phyloP scores from a whole-genome alignment of 75 land plant genomes.

The Larix kaempferi region DNA sequence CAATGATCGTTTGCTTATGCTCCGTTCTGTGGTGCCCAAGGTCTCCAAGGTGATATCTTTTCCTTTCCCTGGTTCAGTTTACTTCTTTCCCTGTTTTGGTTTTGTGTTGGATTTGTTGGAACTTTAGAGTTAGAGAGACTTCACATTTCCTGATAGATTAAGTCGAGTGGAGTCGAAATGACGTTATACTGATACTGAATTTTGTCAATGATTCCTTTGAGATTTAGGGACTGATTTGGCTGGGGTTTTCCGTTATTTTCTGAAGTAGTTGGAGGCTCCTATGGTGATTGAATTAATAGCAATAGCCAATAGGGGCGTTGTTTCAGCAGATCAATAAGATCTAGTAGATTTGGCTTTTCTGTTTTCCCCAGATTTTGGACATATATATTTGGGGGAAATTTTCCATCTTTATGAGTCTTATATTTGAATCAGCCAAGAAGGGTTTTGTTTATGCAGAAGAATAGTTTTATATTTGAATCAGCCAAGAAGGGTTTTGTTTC shows the following conservation, averaged over 20 bases:
- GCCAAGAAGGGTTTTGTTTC: too few species aligned
- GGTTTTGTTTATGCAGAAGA: too few species aligned
- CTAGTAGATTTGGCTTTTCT: background rate
- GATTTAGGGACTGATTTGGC: too few species aligned
- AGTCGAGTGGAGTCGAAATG: background rate
- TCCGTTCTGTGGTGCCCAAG: slow-evolving; percentile 88
- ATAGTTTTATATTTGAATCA: too few species aligned
- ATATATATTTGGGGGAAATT: background rate
- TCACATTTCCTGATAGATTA: too few species aligned
- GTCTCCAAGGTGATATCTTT: slow-evolving; percentile 55
- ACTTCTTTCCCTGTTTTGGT: too few species aligned
- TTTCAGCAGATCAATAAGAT: background rate
- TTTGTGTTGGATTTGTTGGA: too few species aligned
- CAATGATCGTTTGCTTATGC: slow-evolving; percentile 83
- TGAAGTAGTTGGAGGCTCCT: background rate
- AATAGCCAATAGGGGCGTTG: background rate
- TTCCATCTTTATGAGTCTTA: too few species aligned
- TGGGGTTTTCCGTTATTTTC: background rate
- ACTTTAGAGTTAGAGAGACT: too few species aligned
- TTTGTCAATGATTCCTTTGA: background rate
- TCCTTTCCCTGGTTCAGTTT: background rate
- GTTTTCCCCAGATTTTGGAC: background rate
- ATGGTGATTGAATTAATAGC: background rate
- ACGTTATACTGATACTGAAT: background rate
- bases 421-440: too few species aligned